A percentile compares a stretch with the other conserved stretches of the same genome.
Evolutionary conservation across 2,329 filamentous ascomycete species (phyloP).

Genomic region (Fusarium verticillioides): DNA sequence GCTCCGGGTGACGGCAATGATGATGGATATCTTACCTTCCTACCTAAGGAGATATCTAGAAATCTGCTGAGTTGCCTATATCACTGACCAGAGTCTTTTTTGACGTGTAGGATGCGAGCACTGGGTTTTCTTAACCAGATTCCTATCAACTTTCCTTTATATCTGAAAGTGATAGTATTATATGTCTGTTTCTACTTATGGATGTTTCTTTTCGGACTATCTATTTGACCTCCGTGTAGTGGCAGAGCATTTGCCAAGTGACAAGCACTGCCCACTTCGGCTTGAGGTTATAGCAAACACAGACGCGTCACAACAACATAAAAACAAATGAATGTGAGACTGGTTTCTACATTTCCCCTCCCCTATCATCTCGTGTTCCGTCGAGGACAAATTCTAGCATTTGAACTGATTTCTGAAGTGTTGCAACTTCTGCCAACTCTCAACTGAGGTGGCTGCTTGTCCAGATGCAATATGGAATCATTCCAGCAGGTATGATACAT

Average conservation of each 20-base stretch:
- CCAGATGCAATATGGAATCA: not conserved
- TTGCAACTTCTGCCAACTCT: not conserved
- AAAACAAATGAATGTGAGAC: not conserved
- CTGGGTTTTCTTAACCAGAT: not conserved
- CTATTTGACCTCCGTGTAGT: not conserved
- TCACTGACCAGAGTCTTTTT: not conserved
- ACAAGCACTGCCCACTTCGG: not conserved
- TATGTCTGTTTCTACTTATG: too few species aligned
- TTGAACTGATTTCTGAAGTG: not conserved
- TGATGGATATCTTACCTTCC: too few species aligned
- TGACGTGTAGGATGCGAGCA: too few species aligned
- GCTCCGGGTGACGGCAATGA: fast-evolving
- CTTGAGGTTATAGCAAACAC: not conserved
- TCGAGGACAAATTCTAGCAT: not conserved
- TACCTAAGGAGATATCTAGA: not conserved
- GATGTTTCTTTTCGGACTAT: not conserved
- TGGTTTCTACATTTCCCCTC: not conserved
- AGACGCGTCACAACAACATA: not conserved
- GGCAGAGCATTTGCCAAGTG: not conserved
- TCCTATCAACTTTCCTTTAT: not conserved
- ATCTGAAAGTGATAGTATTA: too few species aligned
- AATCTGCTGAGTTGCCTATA: not conserved
- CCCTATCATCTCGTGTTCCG: too few species aligned
- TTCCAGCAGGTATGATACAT: not conserved
- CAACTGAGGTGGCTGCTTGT: not conserved